Evolutionary conservation across 2,329 filamentous ascomycete genomes (phyloP).

Genomic region (Xylariaceae sp.): DNA sequence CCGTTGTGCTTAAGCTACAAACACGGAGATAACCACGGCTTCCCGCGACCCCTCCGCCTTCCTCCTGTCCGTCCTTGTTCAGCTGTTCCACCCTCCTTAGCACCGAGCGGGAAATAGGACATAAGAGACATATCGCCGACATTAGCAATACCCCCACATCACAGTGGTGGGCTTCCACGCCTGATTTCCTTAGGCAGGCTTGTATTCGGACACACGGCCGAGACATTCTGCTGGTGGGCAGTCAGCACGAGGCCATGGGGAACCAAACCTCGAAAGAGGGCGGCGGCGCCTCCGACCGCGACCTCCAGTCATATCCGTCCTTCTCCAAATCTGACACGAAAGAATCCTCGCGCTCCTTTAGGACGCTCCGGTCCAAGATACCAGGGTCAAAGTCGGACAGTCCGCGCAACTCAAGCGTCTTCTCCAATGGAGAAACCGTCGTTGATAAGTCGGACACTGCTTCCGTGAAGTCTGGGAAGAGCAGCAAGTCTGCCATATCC

Average conservation of each 20-base stretch:
- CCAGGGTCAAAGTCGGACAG: slow-evolving; percentile 72
- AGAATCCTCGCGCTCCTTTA: slow-evolving; percentile 81
- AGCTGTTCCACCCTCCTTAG: slow-evolving; percentile 48
- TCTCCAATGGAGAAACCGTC: slow-evolving; percentile 51
- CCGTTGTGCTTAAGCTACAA: slow-evolving; percentile 31
- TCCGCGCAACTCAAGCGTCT: slow-evolving; percentile 64
- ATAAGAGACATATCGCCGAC: too few species aligned
- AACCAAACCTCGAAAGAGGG: slow-evolving; percentile 63
- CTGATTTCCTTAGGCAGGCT: slow-evolving; percentile 14
- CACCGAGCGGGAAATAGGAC: slow-evolving; percentile 16
- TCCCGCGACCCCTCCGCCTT: slow-evolving; percentile 36
- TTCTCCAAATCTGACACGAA: slow-evolving; percentile 91
- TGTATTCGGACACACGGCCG: too few species aligned
- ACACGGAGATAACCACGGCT: slow-evolving; percentile 43
- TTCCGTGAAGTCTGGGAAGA: slow-evolving; percentile 66
- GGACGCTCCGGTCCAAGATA: slow-evolving; percentile 82
- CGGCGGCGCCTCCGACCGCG: slow-evolving; percentile 39
- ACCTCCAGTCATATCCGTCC: slow-evolving; percentile 79
- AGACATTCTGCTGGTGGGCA: too few species aligned
- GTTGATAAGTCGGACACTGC: slow-evolving; percentile 64
- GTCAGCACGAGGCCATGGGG: slow-evolving; percentile 48
- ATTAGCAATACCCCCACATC: background rate
- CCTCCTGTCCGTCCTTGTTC: slow-evolving; percentile 42
- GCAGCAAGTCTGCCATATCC: slow-evolving; percentile 47
- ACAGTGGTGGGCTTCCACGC: slow-evolving; percentile 19